Conservation (phyloP, 225 moss, liverwort and hornwort species). For the Thuidium tamariscinum region DNA sequence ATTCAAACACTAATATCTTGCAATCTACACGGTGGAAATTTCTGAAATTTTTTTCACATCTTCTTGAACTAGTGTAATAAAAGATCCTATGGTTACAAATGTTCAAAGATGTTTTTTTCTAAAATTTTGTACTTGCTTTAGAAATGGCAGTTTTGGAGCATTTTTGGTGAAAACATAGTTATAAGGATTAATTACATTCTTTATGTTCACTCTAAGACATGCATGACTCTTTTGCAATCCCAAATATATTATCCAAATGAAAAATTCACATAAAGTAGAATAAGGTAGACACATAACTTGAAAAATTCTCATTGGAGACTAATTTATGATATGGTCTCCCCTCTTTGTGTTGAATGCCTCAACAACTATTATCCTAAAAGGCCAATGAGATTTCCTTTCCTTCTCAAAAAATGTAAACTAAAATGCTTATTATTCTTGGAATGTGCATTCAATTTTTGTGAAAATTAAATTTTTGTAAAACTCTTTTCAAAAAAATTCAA, state of each 20-base stretch:
- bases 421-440: neutral
- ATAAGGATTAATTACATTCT: neutral
- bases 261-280: neutral
- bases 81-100: no score
- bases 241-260: neutral
- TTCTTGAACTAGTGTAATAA: no score
- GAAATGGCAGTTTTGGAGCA: no score
- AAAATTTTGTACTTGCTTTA: no score
- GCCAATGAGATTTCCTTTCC: neutral
- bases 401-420: neutral
- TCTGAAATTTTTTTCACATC: no score
- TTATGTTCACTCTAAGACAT: neutral
- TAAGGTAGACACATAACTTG: neutral
- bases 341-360: accelerated
- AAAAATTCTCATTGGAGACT: accelerated
- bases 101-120: no score
- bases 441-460: accelerated
- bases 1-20: no score
- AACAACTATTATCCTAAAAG: accelerated
- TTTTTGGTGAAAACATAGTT: no score
- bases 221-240: neutral
- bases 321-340: neutral
- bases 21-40: no score
- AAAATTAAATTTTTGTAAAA: accelerated
- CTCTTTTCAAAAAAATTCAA: neutral